phyloP scores from a whole-genome alignment of 176 grass and related monocot genomes.

The Aegilops speltoides region DNA sequence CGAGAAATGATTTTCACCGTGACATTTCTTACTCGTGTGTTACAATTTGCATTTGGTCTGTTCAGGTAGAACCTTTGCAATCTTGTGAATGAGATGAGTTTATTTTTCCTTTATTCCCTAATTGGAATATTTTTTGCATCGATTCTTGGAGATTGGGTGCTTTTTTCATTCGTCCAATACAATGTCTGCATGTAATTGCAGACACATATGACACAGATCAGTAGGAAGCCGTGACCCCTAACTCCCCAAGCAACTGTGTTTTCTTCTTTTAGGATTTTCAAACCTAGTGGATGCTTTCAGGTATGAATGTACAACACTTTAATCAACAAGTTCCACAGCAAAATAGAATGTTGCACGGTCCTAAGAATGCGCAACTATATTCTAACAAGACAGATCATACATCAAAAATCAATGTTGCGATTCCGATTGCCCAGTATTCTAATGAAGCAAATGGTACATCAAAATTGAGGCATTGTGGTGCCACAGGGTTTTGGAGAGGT shows the following conservation, averaged over 20 bases:
- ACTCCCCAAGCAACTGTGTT: too few species aligned
- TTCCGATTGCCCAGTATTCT: not conserved
- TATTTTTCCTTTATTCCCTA: not conserved
- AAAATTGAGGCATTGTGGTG: not conserved
- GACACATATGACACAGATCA: too few species aligned
- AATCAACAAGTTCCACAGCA: too few species aligned
- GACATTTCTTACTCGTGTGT: conserved; percentile 65
- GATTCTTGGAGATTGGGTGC: conserved; percentile 28
- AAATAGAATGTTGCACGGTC: too few species aligned
- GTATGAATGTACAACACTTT: too few species aligned
- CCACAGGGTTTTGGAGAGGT: not conserved
- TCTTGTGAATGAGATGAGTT: not conserved
- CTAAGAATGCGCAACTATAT: too few species aligned
- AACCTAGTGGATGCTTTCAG: too few species aligned
- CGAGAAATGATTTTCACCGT: conserved; percentile 54
- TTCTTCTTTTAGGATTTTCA: too few species aligned
- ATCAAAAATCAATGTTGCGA: not conserved
- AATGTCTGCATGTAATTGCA: too few species aligned
- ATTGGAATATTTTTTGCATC: not conserved
- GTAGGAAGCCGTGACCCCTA: too few species aligned
- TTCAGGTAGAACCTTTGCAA: conserved; percentile 46
- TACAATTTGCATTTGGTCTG: conserved; percentile 58
- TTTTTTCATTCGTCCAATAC: too few species aligned
- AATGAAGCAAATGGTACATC: not conserved
- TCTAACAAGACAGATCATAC: too few species aligned